Conservation (phyloP, 164 flowering plant genomes). For the Euptelea pleiosperma region DNA sequence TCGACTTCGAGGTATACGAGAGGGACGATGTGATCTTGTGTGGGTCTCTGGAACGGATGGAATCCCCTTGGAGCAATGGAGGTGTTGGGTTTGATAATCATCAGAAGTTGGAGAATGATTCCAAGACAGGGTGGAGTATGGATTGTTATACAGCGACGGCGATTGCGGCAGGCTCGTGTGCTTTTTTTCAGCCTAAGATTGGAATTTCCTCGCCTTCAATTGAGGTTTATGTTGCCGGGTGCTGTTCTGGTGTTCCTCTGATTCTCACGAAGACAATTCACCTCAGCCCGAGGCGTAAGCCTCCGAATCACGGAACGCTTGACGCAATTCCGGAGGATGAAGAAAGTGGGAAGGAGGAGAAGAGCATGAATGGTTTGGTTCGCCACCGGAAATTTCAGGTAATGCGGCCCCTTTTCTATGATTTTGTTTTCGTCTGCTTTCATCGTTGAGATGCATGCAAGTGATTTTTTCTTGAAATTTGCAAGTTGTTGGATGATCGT, state of each 20-base stretch:
- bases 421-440: background rate
- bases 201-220: conserved; percentile 62
- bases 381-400: conserved; percentile 53
- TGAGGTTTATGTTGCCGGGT: conserved; percentile 91
- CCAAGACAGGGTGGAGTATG: conserved; percentile 76
- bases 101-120: conserved; percentile 33
- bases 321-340: conserved; percentile 92
- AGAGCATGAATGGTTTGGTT: conserved; percentile 29
- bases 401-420: background rate
- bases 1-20: conserved; percentile 80
- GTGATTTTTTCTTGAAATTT: too few species aligned
- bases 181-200: conserved; percentile 59
- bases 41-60: conserved; percentile 68
- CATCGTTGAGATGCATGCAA: too few species aligned
- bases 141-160: conserved; percentile 55
- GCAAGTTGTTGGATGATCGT: too few species aligned
- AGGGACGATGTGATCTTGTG: conserved; percentile 57
- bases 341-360: conserved; percentile 50
- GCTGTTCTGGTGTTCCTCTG: conserved; percentile 71
- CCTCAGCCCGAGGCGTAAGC: conserved; percentile 60
- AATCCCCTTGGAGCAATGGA: conserved; percentile 40
- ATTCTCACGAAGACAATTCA: conserved; percentile 74
- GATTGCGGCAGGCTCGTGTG: conserved; percentile 32
- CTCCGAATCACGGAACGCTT: conserved; percentile 37
- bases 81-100: conserved; percentile 15